These are phyloP conservation scores for Exophiala sideris DNA, from an alignment of 2,329 filamentous ascomycete genomes.

Conservation along the genomic window DNA sequence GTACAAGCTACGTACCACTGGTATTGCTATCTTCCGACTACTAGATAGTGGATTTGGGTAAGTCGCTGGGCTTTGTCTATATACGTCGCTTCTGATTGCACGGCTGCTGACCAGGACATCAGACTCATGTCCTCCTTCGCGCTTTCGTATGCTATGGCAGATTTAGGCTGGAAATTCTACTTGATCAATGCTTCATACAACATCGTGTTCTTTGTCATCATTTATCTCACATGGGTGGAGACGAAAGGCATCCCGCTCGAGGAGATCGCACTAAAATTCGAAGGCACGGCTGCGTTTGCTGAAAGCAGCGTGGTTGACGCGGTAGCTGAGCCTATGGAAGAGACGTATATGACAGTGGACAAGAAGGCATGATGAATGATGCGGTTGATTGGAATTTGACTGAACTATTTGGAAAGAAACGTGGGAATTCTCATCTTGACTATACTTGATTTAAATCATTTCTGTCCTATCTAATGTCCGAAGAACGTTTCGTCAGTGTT, in stretches of 20 bases:
- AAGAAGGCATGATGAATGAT: no score
- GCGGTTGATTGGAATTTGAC: no score
- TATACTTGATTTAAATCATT: no score
- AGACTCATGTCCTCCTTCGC: constrained; percentile 6
- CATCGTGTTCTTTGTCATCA: constrained; percentile 30
- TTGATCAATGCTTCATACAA: constrained; percentile 35
- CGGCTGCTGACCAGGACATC: no score
- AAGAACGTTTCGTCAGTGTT: no score
- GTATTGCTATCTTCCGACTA: constrained; percentile 31
- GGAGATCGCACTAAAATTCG: constrained; percentile 67
- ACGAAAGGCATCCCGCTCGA: constrained; percentile 68
- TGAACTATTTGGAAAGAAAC: no score
- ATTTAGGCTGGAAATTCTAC: constrained; percentile 36
- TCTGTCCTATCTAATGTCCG: no score
- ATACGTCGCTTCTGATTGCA: no score
- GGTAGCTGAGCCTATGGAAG: no score
- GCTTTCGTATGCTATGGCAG: constrained; percentile 26
- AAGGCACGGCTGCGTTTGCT: constrained; percentile 55
- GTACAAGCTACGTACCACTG: constrained; percentile 33
- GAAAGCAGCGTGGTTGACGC: not conserved
- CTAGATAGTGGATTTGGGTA: not conserved
- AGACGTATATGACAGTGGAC: no score
- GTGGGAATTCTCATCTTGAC: no score
- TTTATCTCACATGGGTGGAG: constrained; percentile 43
- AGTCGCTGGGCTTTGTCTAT: no score